phyloP scores from a whole-genome alignment of 257 asterid genomes.

The Voacanga thouarsii region DNA sequence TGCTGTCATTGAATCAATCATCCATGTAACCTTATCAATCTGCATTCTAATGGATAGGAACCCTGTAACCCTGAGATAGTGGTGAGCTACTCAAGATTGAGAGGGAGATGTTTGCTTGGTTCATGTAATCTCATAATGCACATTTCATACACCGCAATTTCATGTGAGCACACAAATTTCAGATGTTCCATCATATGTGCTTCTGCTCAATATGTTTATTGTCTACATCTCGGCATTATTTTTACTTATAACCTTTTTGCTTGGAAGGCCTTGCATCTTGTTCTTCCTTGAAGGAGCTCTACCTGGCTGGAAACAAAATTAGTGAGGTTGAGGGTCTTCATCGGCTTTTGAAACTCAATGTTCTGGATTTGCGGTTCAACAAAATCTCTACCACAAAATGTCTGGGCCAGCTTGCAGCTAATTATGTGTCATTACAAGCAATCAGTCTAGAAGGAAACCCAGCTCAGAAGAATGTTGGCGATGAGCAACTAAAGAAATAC shows the following conservation, averaged over 20 bases:
- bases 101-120: background rate
- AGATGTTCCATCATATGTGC: background rate
- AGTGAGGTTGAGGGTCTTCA: slow-evolving; percentile 99
- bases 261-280: slow-evolving; percentile 83
- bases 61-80: background rate
- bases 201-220: background rate
- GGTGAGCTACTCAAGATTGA: background rate
- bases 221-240: background rate
- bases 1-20: background rate
- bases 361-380: slow-evolving; percentile 88
- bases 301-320: slow-evolving; percentile 94
- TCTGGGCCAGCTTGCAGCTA: slow-evolving; percentile 97
- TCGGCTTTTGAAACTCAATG: slow-evolving; percentile 80
- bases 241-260: slow-evolving; percentile 12
- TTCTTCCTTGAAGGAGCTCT: slow-evolving; percentile 82
- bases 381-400: slow-evolving; percentile 87
- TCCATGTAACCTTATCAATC: background rate
- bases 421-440: slow-evolving; percentile 82
- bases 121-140: background rate
- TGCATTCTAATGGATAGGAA: background rate
- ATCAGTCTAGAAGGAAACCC: slow-evolving; percentile 95
- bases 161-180: background rate
- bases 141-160: background rate
- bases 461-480: slow-evolving; percentile 90
- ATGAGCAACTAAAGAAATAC: slow-evolving; percentile 73